Evolutionary conservation across 371 early-diverging fungal species (phyloP), one percentile per base, ranked within the genome.

Genomic region (Mucor velutinosus): DNA sequence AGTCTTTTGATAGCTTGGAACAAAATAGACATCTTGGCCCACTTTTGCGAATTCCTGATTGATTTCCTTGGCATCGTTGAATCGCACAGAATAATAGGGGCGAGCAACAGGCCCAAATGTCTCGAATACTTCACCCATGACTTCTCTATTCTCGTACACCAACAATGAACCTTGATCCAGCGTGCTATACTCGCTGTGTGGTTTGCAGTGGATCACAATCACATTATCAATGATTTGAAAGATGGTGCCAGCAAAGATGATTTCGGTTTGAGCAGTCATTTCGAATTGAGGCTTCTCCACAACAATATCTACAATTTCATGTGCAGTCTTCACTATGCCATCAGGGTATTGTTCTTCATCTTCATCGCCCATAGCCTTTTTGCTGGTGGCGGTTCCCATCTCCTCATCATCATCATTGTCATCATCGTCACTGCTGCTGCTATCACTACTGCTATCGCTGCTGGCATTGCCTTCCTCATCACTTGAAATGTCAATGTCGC

Each of bases 21-120:
- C 86, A 61, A 76, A 91, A 60, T 77, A 95, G 0, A 96, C 88
- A 3, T 71, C 72, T 0, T 74, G 76, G 5, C 93, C 95, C 0
- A 83, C 59, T 6, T 57, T 64, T 23, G 81, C 74, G 17, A 67
- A 37, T 55, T 72, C 72, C 15, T 63, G 39, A 49, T 86, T 86
- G 19, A 93, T 86, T 32, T 95, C 94, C 4, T 80, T 73, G 3
- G 80, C 66, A 19, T 75, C 72, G 62, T 89, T 87, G 78, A 92
- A 94, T 15, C 93, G 79, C 2, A 98, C 85, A 7, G 91, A 86
- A 72, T 97, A 97, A 60, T 92, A 76, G 3, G 99, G 99, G 30
- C 85, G 76, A 1, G 79, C 67, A 2, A 98, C 90, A 4, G 97
- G 97, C 2, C 99, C 99, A 86, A 98, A 95, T 0, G 95, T 95